Evolutionary conservation across 169 alveolate genomes (phyloP).

Genomic region (Amoebophrya sp.): DNA sequence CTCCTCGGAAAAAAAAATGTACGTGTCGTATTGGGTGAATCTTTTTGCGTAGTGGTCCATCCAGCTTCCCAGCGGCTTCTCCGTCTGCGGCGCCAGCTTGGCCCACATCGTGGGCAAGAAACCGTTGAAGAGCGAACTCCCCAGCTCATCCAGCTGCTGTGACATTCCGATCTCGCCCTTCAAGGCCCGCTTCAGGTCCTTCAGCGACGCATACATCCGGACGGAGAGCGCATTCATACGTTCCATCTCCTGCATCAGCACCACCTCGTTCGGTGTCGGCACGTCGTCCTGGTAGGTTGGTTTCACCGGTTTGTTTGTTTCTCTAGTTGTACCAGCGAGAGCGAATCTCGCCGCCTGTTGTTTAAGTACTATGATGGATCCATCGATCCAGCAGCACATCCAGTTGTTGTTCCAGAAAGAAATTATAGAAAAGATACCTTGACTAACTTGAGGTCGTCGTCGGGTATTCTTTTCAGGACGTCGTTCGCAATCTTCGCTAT

Average conservation of each 20-base stretch:
- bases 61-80: conserved; percentile 81
- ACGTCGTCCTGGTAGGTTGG: conserved; percentile 58
- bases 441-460: conserved; percentile 30
- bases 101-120: conserved; percentile 67
- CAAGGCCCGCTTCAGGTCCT: conserved; percentile 67
- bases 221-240: background rate
- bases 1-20: no score
- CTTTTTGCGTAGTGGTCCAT: conserved; percentile 49
- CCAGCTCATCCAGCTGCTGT: conserved; percentile 66
- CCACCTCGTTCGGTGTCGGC: conserved; percentile 73
- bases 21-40: no score
- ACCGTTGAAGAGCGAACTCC: conserved; percentile 66
- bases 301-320: no score
- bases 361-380: no score
- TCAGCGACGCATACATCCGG: background rate
- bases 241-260: conserved; percentile 52
- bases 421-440: conserved; percentile 3
- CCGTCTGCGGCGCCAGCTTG: conserved; percentile 70
- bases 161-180: conserved; percentile 88
- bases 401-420: no score
- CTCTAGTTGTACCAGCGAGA: no score
- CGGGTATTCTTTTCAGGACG: conserved; percentile 20
- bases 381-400: no score
- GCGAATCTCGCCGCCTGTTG: no score
- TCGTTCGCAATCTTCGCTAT: conserved; percentile 46